Conservation (phyloP, 768 basidiomycete genomes). For the Russula emetica region DNA sequence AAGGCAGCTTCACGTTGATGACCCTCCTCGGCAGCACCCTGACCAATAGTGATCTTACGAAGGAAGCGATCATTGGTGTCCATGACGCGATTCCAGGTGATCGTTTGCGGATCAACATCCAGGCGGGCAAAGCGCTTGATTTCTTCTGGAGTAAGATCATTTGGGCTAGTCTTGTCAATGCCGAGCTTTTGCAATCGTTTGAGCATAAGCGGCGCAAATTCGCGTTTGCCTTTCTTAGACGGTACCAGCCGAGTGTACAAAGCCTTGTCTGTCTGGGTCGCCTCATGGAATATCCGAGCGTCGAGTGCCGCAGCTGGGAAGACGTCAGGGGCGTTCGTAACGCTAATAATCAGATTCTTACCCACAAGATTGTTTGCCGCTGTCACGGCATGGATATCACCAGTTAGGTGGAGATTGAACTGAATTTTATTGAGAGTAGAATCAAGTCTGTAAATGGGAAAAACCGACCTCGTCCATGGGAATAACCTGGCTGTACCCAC, state of each 20-base stretch:
- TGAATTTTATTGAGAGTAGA: slow-evolving; percentile 32
- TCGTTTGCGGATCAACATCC: slow-evolving; percentile 84
- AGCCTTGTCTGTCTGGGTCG: slow-evolving; percentile 92
- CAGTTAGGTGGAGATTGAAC: slow-evolving; percentile 96
- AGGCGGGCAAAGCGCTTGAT: slow-evolving; percentile 85
- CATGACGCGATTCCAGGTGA: slow-evolving; percentile 97
- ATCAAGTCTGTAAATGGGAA: background rate
- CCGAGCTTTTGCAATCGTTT: slow-evolving; percentile 93
- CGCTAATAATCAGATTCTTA: slow-evolving; percentile 33
- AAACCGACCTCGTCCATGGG: slow-evolving; percentile 89
- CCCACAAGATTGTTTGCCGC: slow-evolving; percentile 96
- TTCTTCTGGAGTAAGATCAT: slow-evolving; percentile 90
- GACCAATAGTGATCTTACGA: slow-evolving; percentile 90
- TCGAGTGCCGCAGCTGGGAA: slow-evolving; percentile 85
- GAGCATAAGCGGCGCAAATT: slow-evolving; percentile 94
- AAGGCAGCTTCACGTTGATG: slow-evolving; percentile 87
- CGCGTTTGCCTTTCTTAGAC: slow-evolving; percentile 87
- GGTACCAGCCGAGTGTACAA: slow-evolving; percentile 91
- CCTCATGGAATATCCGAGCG: slow-evolving; percentile 97
- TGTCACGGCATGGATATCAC: slow-evolving; percentile 96
- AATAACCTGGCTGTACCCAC: slow-evolving; percentile 97
- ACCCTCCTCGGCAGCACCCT: slow-evolving; percentile 83
- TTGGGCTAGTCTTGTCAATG: slow-evolving; percentile 89
- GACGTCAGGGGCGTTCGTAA: slow-evolving; percentile 3
- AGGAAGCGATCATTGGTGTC: slow-evolving; percentile 98